Conservation (phyloP, 352 stramenopile species). For the Pythium phragmitis region DNA sequence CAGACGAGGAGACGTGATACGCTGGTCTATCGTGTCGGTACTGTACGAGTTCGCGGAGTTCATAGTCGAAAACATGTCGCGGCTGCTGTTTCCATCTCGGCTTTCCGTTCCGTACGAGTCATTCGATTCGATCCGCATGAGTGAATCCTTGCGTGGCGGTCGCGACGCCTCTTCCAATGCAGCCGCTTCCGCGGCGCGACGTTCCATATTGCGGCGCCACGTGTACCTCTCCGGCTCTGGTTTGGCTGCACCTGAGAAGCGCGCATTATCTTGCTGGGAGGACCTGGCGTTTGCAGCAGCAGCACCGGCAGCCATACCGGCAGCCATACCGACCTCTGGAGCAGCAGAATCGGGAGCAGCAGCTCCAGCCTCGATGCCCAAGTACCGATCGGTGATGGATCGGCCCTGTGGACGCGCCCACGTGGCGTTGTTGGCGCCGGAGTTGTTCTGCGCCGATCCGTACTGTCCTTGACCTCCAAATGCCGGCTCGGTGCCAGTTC, state of each 20-base stretch:
- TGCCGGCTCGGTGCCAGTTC: neutral
- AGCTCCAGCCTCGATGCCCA: constrained; percentile 11
- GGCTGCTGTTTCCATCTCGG: neutral
- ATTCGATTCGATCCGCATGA: constrained; percentile 26
- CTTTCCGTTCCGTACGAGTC: constrained; percentile 18
- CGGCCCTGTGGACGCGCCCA: constrained; percentile 8
- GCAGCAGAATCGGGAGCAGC: constrained; percentile 1
- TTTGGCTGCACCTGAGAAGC: constrained; percentile 7
- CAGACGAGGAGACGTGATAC: neutral
- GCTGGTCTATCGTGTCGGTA: constrained; percentile 1
- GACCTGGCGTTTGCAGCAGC: constrained; percentile 11
- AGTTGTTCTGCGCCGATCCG: constrained; percentile 1
- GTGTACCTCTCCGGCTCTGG: constrained; percentile 23
- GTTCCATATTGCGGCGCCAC: constrained; percentile 30
- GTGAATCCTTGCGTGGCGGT: constrained; percentile 7
- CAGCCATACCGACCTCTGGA: neutral
- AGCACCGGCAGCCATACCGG: constrained; percentile 10
- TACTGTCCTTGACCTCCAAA: neutral
- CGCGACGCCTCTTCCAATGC: constrained; percentile 15
- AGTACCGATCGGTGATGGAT: constrained; percentile 25
- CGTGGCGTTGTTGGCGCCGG: constrained; percentile 1
- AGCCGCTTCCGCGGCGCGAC: constrained; percentile 19
- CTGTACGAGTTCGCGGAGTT: neutral
- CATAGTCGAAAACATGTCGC: neutral
- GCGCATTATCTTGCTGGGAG: constrained; percentile 10